Base-by-base conservation (phyloP, 2,329 filamentous ascomycete genomes). In the Xylaria sp. region DNA sequence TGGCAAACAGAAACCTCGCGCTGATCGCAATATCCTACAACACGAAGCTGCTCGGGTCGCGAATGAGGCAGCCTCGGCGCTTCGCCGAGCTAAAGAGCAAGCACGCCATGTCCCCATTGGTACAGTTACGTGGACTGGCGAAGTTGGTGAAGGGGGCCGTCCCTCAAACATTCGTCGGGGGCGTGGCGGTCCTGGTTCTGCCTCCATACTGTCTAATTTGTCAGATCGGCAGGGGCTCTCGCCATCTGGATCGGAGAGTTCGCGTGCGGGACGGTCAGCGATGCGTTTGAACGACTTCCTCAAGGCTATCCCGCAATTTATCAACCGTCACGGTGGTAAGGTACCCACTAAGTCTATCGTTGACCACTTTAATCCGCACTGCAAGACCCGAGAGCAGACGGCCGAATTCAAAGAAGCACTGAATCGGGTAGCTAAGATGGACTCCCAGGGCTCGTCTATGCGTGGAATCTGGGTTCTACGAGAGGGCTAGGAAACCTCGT, bases 41-140 rank as follows among this genome's bases (percentile, higher is more conserved):
- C 88, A 89, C 9, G 94, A 98, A 80, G 95, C 95, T 0, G 90
- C 91, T 75, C 88, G 89, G 45, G 89, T 97, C 2, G 94, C 94
- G 2, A 88, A 90, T 0, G 85, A 92, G 75, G 94, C 95, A 1
- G 93, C 93, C 0, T 87, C 87, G 24, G 91, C 93, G 71, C 87
- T 98, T 1, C 88, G 90, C 34, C 88, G 88, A 67, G 90, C 93
- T 9, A 90, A 88, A 50, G 88, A 94, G 75, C 86, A 90, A 34
- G 93, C 94, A 2, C 86, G 89, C 11, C 86, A 84, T 8, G 84
- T 95, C 1, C 93, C 93, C 0, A 90, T 93, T 36, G 95, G 95
- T 7, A 93, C 92, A 0, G 93, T 96, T 8, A 98, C 95, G 0
- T 98, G 95, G 95, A 98, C 95, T 0, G 95, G 96, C 1, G 89